Evolutionary conservation across 805 yeast species (phyloP).

Genomic region (Metschnikowia hibisci): DNA sequence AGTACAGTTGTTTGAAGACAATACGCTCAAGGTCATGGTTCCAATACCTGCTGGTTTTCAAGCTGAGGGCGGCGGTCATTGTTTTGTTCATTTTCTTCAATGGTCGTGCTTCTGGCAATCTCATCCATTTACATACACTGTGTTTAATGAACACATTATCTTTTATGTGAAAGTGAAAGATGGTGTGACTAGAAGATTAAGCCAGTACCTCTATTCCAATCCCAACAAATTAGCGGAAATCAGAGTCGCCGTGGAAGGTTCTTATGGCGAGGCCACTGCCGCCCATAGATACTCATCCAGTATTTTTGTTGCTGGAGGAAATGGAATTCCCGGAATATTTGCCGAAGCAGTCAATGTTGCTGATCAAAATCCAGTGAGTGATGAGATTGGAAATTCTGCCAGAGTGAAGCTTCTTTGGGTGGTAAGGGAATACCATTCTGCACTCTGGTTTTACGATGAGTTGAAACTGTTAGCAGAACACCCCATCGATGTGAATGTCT

Average conservation of each 20-base stretch:
- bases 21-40: conserved; percentile 47
- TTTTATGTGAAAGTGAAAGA: conserved; percentile 33
- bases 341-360: conserved; percentile 25
- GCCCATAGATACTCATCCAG: conserved; percentile 26
- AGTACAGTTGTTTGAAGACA: conserved; percentile 38
- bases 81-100: conserved; percentile 49
- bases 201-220: conserved; percentile 18
- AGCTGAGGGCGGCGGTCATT: conserved; percentile 58
- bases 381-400: conserved; percentile 1
- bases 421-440: conserved; percentile 47
- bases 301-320: conserved; percentile 39
- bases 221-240: conserved; percentile 18
- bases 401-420: conserved; percentile 57
- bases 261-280: conserved; percentile 36
- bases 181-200: conserved; percentile 28
- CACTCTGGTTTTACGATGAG: conserved; percentile 50
- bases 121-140: conserved; percentile 58
- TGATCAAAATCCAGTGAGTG: not conserved
- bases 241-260: conserved; percentile 36
- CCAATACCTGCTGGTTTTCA: conserved; percentile 54
- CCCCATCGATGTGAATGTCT: conserved; percentile 24
- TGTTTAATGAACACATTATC: conserved; percentile 12
- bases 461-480: conserved; percentile 24
- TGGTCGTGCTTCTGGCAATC: conserved; percentile 56
- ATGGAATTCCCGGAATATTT: conserved; percentile 40